Percentiles rank a stretch among this genome's conserved stretches.
phyloP scores from a whole-genome alignment of 2,329 filamentous ascomycete genomes.

The Sporothrix humicola region DNA sequence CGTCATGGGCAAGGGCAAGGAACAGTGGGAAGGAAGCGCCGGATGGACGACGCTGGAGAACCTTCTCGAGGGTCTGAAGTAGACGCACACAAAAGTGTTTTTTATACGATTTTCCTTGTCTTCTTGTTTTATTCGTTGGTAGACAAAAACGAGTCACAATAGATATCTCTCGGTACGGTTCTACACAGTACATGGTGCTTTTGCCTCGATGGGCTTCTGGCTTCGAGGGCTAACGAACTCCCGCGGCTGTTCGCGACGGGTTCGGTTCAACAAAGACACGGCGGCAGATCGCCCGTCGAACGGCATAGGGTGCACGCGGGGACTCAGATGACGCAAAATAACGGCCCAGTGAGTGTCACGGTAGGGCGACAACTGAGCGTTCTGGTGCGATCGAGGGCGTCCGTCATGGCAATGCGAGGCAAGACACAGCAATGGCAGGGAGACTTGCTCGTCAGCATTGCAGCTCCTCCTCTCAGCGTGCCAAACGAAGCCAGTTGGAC shows the following conservation, averaged over 20 bases:
- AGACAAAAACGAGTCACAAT: neutral
- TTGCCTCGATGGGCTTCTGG: neutral
- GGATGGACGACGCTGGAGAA: conserved; percentile 68
- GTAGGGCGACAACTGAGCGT: neutral
- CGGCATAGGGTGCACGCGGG: neutral
- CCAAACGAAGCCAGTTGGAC: neutral
- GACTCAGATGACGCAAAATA: neutral
- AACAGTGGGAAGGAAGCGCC: conserved; percentile 77
- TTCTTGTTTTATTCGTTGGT: neutral
- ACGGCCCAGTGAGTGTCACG: neutral
- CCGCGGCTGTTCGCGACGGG: neutral
- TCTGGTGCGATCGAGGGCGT: conserved; percentile 1
- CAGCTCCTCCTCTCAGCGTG: neutral
- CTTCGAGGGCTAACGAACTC: neutral
- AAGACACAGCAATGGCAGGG: neutral
- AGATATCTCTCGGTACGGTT: neutral
- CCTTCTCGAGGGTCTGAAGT: conserved; percentile 58
- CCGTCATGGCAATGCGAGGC: neutral
- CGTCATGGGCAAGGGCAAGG: conserved; percentile 80
- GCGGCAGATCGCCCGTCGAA: neutral
- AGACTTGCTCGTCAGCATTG: neutral
- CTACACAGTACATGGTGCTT: neutral
- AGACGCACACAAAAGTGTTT: neutral
- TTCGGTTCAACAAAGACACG: neutral
- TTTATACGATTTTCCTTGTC: neutral